These are phyloP conservation scores for Fusarium temperatum DNA, from an alignment of 2,329 filamentous ascomycete species.

Conservation along the genomic window DNA sequence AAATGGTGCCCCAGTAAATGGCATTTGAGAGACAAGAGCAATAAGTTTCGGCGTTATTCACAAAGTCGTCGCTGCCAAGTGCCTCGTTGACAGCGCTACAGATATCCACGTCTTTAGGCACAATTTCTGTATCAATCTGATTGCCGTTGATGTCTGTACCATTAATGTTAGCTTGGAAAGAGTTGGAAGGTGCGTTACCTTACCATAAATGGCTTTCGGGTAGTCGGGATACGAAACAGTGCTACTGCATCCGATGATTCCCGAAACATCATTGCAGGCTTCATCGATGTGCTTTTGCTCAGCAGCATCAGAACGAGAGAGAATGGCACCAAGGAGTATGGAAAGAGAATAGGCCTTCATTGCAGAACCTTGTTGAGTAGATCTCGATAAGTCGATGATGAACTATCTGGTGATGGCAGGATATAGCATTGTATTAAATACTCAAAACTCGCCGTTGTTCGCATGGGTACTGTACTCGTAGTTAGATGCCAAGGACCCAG, in stretches of 20 bases:
- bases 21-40: background rate
- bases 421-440: background rate
- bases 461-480: background rate
- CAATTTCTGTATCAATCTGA: background rate
- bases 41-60: background rate
- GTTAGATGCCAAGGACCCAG: background rate
- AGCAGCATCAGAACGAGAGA: background rate
- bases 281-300: background rate
- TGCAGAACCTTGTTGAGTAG: background rate
- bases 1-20: background rate
- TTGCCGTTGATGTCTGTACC: background rate
- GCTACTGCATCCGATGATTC: background rate
- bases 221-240: background rate
- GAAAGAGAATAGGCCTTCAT: background rate
- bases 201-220: background rate
- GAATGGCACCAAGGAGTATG: background rate
- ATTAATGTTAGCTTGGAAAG: background rate
- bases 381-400: background rate
- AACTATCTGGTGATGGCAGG: fast-evolving
- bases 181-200: background rate
- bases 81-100: background rate
- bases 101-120: background rate
- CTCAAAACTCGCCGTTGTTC: background rate
- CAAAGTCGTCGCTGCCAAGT: background rate
- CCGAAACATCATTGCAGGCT: background rate